phyloP scores from a whole-genome alignment of 768 basidiomycete species.

The Gymnopilus junonius region DNA sequence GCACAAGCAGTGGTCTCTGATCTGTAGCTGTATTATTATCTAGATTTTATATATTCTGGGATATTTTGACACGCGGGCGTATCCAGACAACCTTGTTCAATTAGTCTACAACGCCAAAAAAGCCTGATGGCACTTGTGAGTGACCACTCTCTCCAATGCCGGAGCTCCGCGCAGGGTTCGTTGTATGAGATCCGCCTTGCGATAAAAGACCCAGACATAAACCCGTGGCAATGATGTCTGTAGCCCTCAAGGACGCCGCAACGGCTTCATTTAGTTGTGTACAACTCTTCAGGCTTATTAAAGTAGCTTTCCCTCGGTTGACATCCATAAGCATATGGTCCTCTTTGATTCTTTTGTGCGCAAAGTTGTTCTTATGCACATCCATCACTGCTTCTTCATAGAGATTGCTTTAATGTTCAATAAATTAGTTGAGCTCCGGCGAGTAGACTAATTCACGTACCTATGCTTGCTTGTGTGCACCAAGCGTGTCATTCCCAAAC shows the following conservation, averaged over 20 bases:
- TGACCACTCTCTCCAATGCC: not conserved
- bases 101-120: too few species aligned
- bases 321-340: not conserved
- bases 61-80: too few species aligned
- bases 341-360: not conserved
- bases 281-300: not conserved
- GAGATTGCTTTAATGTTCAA: not conserved
- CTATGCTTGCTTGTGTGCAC: not conserved
- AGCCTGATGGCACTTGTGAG: not conserved
- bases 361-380: not conserved
- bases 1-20: too few species aligned
- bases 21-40: not conserved
- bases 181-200: not conserved
- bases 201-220: not conserved
- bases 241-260: not conserved
- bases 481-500: not conserved
- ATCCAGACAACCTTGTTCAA: too few species aligned
- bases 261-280: not conserved
- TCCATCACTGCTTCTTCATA: not conserved
- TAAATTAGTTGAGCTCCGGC: not conserved
- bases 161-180: too few species aligned
- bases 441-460: not conserved
- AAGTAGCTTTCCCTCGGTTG: not conserved
- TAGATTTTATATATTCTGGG: not conserved
- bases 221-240: not conserved